Percentiles rank a stretch among this genome's conserved stretches.
phyloP scores from a whole-genome alignment of 495 filamentous ascomycete species.

The Acidomyces sp. region DNA sequence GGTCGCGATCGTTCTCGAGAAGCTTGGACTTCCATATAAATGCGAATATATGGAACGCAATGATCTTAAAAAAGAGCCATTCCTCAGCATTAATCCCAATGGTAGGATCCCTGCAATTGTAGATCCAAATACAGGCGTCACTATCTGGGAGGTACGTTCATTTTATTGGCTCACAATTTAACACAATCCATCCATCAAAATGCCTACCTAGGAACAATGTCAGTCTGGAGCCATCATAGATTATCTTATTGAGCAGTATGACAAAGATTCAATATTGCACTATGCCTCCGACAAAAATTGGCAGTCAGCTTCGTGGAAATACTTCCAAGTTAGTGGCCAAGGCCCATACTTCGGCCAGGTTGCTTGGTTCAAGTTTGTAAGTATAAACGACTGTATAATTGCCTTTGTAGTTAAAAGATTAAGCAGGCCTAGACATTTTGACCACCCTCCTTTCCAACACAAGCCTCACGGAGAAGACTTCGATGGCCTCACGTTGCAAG shows the following conservation, averaged over 20 bases:
- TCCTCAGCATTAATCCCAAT: constrained; percentile 28
- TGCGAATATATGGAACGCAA: constrained; percentile 4
- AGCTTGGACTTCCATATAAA: constrained; percentile 21
- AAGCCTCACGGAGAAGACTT: too few species aligned
- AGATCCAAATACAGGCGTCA: constrained; percentile 33
- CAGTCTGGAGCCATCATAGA: constrained; percentile 27
- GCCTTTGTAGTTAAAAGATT: too few species aligned
- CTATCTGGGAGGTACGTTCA: constrained; percentile 28
- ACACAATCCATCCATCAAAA: not conserved
- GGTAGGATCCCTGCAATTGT: constrained; percentile 30
- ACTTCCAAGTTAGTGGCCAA: constrained; percentile 33
- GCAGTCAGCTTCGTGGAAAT: constrained; percentile 26
- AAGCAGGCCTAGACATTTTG: too few species aligned
- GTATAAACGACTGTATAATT: too few species aligned
- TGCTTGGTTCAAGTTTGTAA: constrained; percentile 20
- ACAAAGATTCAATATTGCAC: constrained; percentile 21
- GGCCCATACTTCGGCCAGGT: constrained; percentile 33
- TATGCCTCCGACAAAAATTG: constrained; percentile 27
- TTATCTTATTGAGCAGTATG: constrained; percentile 27
- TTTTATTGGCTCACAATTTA: not conserved
- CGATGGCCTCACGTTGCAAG: too few species aligned
- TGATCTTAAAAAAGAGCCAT: constrained; percentile 16
- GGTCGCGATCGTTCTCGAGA: constrained; percentile 21
- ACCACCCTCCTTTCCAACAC: too few species aligned
- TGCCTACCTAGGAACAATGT: not conserved